Evolutionary conservation across 1,139 yeast species (phyloP).

Genomic region (Pichia sp.): DNA sequence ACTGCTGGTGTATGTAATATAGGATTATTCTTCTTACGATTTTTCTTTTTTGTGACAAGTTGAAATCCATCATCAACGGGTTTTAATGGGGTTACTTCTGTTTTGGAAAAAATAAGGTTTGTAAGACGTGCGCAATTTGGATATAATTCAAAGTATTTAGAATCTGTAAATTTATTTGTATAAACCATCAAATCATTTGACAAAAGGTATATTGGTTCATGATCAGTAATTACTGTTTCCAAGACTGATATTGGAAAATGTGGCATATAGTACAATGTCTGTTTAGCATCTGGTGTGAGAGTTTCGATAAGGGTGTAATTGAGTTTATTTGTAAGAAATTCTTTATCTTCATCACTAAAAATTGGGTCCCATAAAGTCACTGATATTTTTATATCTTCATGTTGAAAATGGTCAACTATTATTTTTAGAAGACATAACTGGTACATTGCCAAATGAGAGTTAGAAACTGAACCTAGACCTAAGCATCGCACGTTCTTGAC

Average conservation of each 20-base stretch:
- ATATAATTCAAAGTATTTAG: slow-evolving; percentile 35
- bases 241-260: slow-evolving; percentile 46
- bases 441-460: slow-evolving; percentile 23
- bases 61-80: slow-evolving; percentile 30
- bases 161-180: slow-evolving; percentile 37
- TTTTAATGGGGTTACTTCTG: neutral
- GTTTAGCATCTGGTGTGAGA: neutral
- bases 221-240: slow-evolving; percentile 31
- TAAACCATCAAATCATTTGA: slow-evolving; percentile 45
- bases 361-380: slow-evolving; percentile 46
- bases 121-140: slow-evolving; percentile 33
- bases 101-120: slow-evolving; percentile 6
- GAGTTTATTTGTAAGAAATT: slow-evolving; percentile 25
- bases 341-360: slow-evolving; percentile 34
- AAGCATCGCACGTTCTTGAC: slow-evolving; percentile 23
- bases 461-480: slow-evolving; percentile 29
- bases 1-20: slow-evolving; percentile 28
- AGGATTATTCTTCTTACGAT: slow-evolving; percentile 27
- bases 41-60: slow-evolving; percentile 28
- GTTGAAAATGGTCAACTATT: slow-evolving; percentile 14
- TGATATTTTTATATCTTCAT: neutral
- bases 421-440: slow-evolving; percentile 26
- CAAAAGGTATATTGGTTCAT: slow-evolving; percentile 36
- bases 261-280: slow-evolving; percentile 39
- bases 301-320: slow-evolving; percentile 28